Percentiles rank a stretch among this genome's conserved stretches.
phyloP scores from a whole-genome alignment of 1,284 basidiomycete genomes.

The Boletus sp. region DNA sequence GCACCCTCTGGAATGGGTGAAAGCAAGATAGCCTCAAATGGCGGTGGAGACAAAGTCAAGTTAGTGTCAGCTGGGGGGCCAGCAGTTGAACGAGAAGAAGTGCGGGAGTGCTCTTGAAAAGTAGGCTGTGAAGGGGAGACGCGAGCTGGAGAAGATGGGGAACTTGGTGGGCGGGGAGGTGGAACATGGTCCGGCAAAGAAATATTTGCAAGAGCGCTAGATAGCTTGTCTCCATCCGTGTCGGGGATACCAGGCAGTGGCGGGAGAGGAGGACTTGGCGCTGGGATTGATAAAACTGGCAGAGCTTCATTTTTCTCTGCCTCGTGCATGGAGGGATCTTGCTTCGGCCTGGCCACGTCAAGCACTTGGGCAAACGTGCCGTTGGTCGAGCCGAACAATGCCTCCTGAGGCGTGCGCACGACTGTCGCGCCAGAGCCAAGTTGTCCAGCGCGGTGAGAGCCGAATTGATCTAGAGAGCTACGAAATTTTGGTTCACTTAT shows the following conservation, averaged over 20 bases:
- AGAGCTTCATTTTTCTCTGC: slow-evolving; percentile 34
- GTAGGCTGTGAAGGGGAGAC: slow-evolving; percentile 51
- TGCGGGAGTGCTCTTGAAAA: slow-evolving; percentile 39
- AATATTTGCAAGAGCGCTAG: slow-evolving; percentile 28
- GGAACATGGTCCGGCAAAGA: slow-evolving; percentile 28
- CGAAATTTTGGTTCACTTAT: slow-evolving; percentile 66
- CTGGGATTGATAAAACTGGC: slow-evolving; percentile 35
- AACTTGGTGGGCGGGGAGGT: slow-evolving; percentile 44
- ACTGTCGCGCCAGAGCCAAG: slow-evolving; percentile 70
- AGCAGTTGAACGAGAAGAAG: slow-evolving; percentile 47
- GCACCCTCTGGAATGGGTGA: slow-evolving; percentile 54
- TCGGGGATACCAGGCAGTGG: slow-evolving; percentile 45
- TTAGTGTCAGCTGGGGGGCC: slow-evolving; percentile 43
- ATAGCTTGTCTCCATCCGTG: slow-evolving; percentile 23
- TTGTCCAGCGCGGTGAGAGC: slow-evolving; percentile 47
- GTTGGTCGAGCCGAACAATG: slow-evolving; percentile 43
- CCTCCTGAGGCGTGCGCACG: slow-evolving; percentile 77
- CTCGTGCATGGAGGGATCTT: slow-evolving; percentile 19
- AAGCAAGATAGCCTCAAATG: slow-evolving; percentile 68
- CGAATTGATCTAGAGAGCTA: slow-evolving; percentile 50
- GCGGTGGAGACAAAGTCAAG: slow-evolving; percentile 45
- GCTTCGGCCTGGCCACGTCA: slow-evolving; percentile 30
- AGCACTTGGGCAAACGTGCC: neutral
- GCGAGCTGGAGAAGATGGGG: slow-evolving; percentile 37
- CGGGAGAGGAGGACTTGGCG: slow-evolving; percentile 58